Percentiles rank a stretch among this genome's conserved stretches.
phyloP scores from a whole-genome alignment of 768 basidiomycete genomes.

The Symmetrospora coprosmae region DNA sequence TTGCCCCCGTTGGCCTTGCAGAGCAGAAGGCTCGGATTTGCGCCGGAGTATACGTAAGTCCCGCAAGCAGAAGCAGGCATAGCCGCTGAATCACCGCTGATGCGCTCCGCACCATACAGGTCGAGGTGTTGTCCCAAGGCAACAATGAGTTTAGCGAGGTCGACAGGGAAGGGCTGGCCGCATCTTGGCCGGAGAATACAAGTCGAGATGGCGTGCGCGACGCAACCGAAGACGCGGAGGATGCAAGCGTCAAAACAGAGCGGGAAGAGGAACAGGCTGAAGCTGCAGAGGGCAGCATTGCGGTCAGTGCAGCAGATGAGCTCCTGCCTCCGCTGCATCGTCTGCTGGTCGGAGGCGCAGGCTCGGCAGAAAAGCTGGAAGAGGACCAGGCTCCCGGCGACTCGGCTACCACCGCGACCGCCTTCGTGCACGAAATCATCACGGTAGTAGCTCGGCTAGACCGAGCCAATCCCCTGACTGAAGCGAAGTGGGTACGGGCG shows the following conservation, averaged over 20 bases:
- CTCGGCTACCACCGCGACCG: too few relatives aligned
- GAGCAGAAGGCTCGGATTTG: slow-evolving; percentile 35
- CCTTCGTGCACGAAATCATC: slow-evolving; percentile 37
- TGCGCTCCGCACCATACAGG: slow-evolving; percentile 24
- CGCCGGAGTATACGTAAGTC: slow-evolving; percentile 61
- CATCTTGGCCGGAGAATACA: too few relatives aligned
- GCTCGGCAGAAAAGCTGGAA: not conserved
- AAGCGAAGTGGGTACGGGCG: slow-evolving; percentile 91
- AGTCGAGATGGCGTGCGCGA: too few relatives aligned
- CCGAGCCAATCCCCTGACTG: slow-evolving; percentile 70
- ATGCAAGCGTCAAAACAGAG: not conserved
- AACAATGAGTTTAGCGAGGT: slow-evolving; percentile 35
- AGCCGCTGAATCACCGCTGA: not conserved
- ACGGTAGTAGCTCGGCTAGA: slow-evolving; percentile 69
- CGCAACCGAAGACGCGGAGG: not conserved
- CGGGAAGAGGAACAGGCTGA: not conserved
- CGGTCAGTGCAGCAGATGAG: not conserved
- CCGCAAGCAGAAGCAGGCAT: not conserved
- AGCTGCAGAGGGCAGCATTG: not conserved
- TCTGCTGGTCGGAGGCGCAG: slow-evolving; percentile 29
- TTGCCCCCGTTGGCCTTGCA: slow-evolving; percentile 8
- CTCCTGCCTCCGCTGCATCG: slow-evolving; percentile 22
- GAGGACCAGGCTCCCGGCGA: not conserved
- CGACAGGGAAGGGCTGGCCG: too few relatives aligned
- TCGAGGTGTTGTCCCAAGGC: slow-evolving; percentile 35